Conservation (phyloP, 73 alveolate species). For the Symbiodinium natans region DNA sequence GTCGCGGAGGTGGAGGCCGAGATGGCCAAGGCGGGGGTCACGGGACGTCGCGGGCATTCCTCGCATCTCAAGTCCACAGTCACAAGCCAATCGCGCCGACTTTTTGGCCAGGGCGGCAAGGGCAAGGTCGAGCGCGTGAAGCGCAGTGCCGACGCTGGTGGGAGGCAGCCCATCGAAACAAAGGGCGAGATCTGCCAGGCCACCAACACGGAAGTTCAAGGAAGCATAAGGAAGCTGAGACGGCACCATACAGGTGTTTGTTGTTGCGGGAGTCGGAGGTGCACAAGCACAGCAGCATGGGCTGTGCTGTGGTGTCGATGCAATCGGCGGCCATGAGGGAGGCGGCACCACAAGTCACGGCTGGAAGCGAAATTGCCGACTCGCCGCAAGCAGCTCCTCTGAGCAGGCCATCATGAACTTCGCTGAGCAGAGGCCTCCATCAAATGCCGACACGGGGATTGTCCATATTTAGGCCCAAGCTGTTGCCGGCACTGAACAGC, state of each 20-base stretch:
- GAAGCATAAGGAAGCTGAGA: background rate
- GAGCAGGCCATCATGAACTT: slow-evolving; percentile 44
- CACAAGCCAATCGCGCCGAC: too few species aligned
- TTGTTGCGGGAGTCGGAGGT: background rate
- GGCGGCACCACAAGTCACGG: background rate
- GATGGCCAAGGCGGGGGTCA: background rate
- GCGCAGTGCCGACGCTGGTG: slow-evolving; percentile 75
- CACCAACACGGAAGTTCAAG: too few species aligned
- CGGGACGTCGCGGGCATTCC: too few species aligned
- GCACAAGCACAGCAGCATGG: slow-evolving; percentile 94
- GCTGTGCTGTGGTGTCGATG: slow-evolving; percentile 86
- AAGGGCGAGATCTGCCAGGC: slow-evolving; percentile 54
- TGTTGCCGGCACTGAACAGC: too few species aligned
- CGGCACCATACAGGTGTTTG: too few species aligned
- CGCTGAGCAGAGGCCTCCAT: slow-evolving; percentile 48
- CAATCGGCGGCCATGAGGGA: slow-evolving; percentile 19
- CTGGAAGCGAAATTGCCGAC: too few species aligned
- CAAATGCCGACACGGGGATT: too few species aligned
- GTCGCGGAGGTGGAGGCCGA: background rate
- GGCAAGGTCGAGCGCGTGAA: slow-evolving; percentile 63
- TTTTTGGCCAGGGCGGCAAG: slow-evolving; percentile 32
- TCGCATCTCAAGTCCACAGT: too few species aligned
- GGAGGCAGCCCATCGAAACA: slow-evolving; percentile 70
- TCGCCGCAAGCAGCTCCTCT: background rate
- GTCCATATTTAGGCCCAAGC: too few species aligned